These are phyloP conservation scores for Inga laurina DNA, from an alignment of 306 rosid species.

Conservation along the genomic window DNA sequence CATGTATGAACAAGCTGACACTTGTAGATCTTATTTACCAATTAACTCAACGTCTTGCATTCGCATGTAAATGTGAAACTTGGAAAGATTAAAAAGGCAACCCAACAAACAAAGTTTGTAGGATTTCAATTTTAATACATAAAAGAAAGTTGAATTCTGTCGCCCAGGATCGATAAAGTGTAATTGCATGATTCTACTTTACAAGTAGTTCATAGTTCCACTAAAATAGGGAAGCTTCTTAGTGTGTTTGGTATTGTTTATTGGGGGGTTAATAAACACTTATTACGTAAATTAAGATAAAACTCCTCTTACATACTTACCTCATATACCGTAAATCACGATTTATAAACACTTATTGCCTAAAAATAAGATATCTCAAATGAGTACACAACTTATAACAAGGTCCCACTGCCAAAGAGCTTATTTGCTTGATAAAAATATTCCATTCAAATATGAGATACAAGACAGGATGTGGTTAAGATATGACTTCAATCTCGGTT, in stretches of 20 bases:
- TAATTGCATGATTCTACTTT: background rate
- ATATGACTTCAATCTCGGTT: background rate
- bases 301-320: too few species aligned
- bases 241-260: too few species aligned
- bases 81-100: background rate
- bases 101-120: background rate
- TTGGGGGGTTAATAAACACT: too few species aligned
- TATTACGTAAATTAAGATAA: too few species aligned
- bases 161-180: background rate
- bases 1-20: background rate
- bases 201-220: background rate
- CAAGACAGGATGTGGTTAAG: background rate
- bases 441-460: background rate
- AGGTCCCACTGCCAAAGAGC: background rate
- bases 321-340: too few species aligned
- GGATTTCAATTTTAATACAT: background rate
- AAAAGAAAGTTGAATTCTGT: background rate
- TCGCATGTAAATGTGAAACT: constrained; percentile 3
- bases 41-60: too few species aligned
- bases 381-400: background rate
- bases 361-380: too few species aligned
- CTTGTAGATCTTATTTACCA: background rate
- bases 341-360: too few species aligned
- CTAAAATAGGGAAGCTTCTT: background rate
- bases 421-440: background rate